Evolutionary conservation across 2,329 filamentous ascomycete genomes (phyloP).

Genomic region (Aspergillus ochraceus): DNA sequence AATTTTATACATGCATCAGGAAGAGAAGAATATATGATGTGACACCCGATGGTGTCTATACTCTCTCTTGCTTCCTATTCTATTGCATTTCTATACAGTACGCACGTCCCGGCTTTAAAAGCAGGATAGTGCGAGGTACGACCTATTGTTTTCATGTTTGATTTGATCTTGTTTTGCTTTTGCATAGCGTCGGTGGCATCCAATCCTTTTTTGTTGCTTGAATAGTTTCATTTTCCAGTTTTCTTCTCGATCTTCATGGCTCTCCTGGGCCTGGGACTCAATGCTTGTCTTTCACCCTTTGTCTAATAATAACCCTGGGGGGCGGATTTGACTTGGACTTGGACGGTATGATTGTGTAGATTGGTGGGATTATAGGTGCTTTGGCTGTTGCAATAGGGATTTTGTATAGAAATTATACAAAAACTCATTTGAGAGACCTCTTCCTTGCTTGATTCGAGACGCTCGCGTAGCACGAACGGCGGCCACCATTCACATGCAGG

Average conservation of each 20-base stretch:
- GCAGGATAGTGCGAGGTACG: conserved; percentile 15
- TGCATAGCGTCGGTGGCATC: conserved; percentile 41
- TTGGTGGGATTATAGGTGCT: background rate
- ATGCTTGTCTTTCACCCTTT: background rate
- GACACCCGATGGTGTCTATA: conserved; percentile 7
- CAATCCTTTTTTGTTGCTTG: conserved; percentile 11
- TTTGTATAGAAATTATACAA: background rate
- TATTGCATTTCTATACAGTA: conserved; percentile 21
- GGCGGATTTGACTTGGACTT: background rate
- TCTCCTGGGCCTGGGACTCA: background rate
- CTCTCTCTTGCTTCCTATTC: conserved; percentile 10
- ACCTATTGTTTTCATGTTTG: conserved; percentile 16
- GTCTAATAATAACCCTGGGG: background rate
- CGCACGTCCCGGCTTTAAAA: conserved; percentile 11
- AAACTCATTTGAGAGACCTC: background rate
- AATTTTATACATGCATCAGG: conserved; percentile 6
- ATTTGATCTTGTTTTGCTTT: conserved; percentile 22
- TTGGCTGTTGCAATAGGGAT: background rate
- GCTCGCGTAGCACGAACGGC: too few species aligned
- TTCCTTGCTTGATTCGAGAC: too few species aligned
- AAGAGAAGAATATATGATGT: conserved; percentile 9
- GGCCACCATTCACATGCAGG: background rate
- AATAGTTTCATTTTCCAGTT: background rate
- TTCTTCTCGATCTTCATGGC: conserved; percentile 15
- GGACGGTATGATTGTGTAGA: background rate